A percentile compares a stretch with the other conserved stretches of the same genome.
Conservation (phyloP, 2,329 filamentous ascomycete species). For the Penicillium polonicum region DNA sequence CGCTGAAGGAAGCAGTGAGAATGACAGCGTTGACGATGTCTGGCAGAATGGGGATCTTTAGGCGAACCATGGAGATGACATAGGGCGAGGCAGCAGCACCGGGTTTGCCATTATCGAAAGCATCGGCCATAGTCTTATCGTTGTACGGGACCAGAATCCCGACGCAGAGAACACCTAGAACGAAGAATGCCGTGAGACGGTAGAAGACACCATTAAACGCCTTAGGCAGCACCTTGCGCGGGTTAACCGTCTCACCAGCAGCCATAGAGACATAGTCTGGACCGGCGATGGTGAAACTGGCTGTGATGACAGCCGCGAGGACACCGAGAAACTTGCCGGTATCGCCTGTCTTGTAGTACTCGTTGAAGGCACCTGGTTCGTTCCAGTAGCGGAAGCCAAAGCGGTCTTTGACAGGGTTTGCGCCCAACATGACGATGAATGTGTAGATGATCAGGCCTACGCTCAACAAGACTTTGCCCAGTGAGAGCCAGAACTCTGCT, state of each 20-base stretch:
- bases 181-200: slow-evolving; percentile 72
- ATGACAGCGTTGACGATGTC: slow-evolving; percentile 73
- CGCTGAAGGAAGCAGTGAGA: slow-evolving; percentile 65
- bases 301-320: slow-evolving; percentile 69
- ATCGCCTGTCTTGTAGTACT: slow-evolving; percentile 61
- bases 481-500: slow-evolving; percentile 71
- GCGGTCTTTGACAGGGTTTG: slow-evolving; percentile 69
- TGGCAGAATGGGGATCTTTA: slow-evolving; percentile 63
- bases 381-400: slow-evolving; percentile 72
- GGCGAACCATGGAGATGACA: slow-evolving; percentile 64
- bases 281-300: slow-evolving; percentile 66
- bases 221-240: slow-evolving; percentile 66
- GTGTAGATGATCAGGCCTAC: slow-evolving; percentile 72
- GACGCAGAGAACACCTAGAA: slow-evolving; percentile 69
- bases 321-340: slow-evolving; percentile 76
- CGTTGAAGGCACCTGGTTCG: slow-evolving; percentile 67
- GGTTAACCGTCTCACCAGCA: slow-evolving; percentile 70
- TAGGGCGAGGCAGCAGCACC: slow-evolving; percentile 72
- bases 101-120: slow-evolving; percentile 58
- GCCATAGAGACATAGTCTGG: slow-evolving; percentile 65
- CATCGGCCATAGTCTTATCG: slow-evolving; percentile 59
- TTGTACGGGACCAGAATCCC: slow-evolving; percentile 71
- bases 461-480: slow-evolving; percentile 71
- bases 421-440: slow-evolving; percentile 79
- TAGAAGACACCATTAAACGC: slow-evolving; percentile 80